Evolutionary conservation across 2,329 filamentous ascomycete genomes (phyloP).

Genomic region (Dactylella cylindrospora): DNA sequence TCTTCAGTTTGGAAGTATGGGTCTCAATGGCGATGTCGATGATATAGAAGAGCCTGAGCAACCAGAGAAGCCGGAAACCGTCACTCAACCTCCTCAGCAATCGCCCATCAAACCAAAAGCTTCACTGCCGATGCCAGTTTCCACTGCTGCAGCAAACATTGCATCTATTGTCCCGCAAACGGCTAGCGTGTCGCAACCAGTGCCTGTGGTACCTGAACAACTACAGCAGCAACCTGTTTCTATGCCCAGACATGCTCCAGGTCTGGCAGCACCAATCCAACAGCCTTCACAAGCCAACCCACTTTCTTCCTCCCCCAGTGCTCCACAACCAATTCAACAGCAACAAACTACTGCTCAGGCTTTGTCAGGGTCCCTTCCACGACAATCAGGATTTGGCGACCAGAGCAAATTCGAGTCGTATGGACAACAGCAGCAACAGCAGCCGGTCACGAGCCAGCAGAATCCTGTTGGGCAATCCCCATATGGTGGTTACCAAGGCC

Average conservation of each 20-base stretch:
- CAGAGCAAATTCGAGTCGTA: constrained; percentile 68
- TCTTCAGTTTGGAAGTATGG: constrained; percentile 96
- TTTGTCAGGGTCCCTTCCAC: constrained; percentile 63
- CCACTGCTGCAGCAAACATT: constrained; percentile 57
- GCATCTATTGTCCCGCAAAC: constrained; percentile 52
- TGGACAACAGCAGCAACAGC: constrained; percentile 59
- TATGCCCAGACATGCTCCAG: constrained; percentile 60
- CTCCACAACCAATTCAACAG: constrained; percentile 70
- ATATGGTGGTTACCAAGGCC: constrained; percentile 45
- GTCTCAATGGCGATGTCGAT: constrained; percentile 72
- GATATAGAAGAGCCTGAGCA: constrained; percentile 85
- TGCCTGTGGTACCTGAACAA: constrained; percentile 49
- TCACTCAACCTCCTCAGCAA: constrained; percentile 87
- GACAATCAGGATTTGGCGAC: constrained; percentile 67
- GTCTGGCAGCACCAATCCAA: constrained; percentile 57
- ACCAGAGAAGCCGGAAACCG: constrained; percentile 90
- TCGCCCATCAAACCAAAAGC: constrained; percentile 86
- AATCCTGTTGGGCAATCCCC: constrained; percentile 51
- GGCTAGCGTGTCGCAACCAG: constrained; percentile 52
- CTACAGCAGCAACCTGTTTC: constrained; percentile 56
- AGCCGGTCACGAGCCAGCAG: constrained; percentile 37
- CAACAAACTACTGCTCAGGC: constrained; percentile 57
- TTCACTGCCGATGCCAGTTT: constrained; percentile 64
- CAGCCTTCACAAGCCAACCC: constrained; percentile 70
- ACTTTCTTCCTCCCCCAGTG: constrained; percentile 67